Percentiles rank a stretch among this genome's conserved stretches.
These are phyloP conservation scores for Aspergillus carbonarius DNA, from an alignment of 2,329 filamentous ascomycete genomes.

Conservation along the genomic window DNA sequence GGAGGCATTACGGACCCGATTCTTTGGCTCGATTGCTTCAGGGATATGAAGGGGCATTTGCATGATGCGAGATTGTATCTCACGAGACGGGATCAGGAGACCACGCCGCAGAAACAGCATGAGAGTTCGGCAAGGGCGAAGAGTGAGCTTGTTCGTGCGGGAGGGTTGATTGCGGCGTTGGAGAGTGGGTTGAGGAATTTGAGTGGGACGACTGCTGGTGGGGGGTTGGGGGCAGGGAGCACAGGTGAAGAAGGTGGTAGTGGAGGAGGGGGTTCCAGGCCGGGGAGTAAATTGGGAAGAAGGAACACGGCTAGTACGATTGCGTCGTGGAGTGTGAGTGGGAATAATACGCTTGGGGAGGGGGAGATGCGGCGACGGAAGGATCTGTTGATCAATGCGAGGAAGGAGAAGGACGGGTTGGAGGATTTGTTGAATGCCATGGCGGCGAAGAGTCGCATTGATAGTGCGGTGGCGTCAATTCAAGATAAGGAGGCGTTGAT, in stretches of 20 bases:
- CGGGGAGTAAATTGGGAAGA: background rate
- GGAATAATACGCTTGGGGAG: conserved; percentile 50
- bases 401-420: conserved; percentile 62
- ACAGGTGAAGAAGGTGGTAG: conserved; percentile 29
- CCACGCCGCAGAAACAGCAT: conserved; percentile 59
- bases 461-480: conserved; percentile 47
- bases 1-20: conserved; percentile 51
- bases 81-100: conserved; percentile 60
- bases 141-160: conserved; percentile 57
- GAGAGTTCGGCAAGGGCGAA: conserved; percentile 63
- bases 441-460: conserved; percentile 50
- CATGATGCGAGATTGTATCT: conserved; percentile 60
- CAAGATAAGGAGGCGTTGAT: conserved; percentile 48
- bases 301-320: background rate
- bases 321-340: background rate
- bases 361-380: conserved; percentile 60
- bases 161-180: conserved; percentile 54
- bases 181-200: conserved; percentile 56
- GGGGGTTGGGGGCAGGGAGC: conserved; percentile 17
- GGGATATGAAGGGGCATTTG: conserved; percentile 60
- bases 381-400: conserved; percentile 57
- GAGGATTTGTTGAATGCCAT: conserved; percentile 61
- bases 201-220: background rate
- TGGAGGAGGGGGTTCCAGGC: conserved; percentile 20
- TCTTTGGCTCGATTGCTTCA: conserved; percentile 62